Evolutionary conservation across 306 rosid species (phyloP).

Genomic region (Oemleria cerasiformis): DNA sequence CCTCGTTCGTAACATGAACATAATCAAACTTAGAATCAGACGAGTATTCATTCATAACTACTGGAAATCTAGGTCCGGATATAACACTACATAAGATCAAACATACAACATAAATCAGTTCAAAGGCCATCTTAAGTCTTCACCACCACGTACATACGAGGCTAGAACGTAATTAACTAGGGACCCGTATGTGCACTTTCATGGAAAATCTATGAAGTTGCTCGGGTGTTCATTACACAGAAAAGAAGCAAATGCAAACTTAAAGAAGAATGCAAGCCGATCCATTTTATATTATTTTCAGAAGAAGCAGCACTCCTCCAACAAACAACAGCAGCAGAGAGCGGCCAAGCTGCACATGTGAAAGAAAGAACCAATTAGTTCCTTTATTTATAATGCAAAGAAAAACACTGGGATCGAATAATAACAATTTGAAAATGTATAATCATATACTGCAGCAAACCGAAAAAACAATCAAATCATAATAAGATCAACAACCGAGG

Average conservation of each 20-base stretch:
- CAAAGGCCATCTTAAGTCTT: constrained; percentile 14
- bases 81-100: neutral
- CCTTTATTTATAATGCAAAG: constrained; percentile 2
- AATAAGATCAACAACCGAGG: neutral
- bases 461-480: neutral
- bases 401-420: neutral
- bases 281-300: constrained; percentile 19
- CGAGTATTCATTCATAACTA: neutral
- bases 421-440: constrained; percentile 6
- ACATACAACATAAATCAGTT: constrained; percentile 10
- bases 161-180: constrained; percentile 2
- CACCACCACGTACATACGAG: constrained; percentile 22
- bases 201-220: constrained; percentile 9
- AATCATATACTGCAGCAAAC: neutral
- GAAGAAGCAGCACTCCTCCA: constrained; percentile 72
- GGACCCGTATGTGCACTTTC: neutral
- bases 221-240: constrained; percentile 6
- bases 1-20: no score
- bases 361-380: constrained; percentile 14
- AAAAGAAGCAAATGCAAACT: constrained; percentile 30
- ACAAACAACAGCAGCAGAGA: constrained; percentile 81
- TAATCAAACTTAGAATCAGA: neutral
- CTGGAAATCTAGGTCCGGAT: neutral
- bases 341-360: constrained; percentile 64
- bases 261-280: constrained; percentile 8